Evolutionary conservation across 352 stramenopile genomes (phyloP), one percentile per base, ranked within the genome.

Genomic region (Phytophthora niederhauseri): DNA sequence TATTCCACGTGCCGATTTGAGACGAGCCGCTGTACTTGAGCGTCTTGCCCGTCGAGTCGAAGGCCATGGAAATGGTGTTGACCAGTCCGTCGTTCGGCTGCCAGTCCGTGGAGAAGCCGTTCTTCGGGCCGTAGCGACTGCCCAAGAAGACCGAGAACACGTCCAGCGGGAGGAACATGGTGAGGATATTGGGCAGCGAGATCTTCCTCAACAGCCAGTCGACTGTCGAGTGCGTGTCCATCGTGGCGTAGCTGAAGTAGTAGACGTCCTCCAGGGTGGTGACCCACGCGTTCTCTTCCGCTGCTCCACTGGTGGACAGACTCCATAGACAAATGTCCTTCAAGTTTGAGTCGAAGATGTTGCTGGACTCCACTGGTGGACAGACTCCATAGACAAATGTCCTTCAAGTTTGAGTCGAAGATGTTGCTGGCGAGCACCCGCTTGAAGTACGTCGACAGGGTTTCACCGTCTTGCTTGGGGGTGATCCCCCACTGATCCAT

Each of bases 271-370:
- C 14, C 19, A 84, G 66, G 43, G 70, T 84, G 50, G 57, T 49
- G 26, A 84, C 71, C 75, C 75, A 82, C 20, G 48, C 64, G 41
- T 59, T 80, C 51, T 82, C 75, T 43, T 82, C 75, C 6, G 41
- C 46, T n/a, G 72, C 72, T 34, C 75, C 75, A 2, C 19, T 31
- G 0, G 72, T 82, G 4, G 75, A 78, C 46, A 80, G 36, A 51
- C 68, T 78, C 65, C 62, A 78, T 0, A 74, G 20, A 4, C 48
- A 64, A 2, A 78, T 45, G 52, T 81, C 70, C 58, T 74, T 73
- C 51, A 70, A 76, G 6, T 67, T 56, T 0, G 66, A 56, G 6
- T 57, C 24, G 31, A 81, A 76, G 38, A 78, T 69, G 7, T 24
- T 45, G n/a, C n/a, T n/a, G n/a, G n/a, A n/a, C 72, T 34, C 75